Percentiles rank a stretch among this genome's conserved stretches.
Evolutionary conservation across 1,284 basidiomycete species (phyloP).

Genomic region (Tilletia setariae): DNA sequence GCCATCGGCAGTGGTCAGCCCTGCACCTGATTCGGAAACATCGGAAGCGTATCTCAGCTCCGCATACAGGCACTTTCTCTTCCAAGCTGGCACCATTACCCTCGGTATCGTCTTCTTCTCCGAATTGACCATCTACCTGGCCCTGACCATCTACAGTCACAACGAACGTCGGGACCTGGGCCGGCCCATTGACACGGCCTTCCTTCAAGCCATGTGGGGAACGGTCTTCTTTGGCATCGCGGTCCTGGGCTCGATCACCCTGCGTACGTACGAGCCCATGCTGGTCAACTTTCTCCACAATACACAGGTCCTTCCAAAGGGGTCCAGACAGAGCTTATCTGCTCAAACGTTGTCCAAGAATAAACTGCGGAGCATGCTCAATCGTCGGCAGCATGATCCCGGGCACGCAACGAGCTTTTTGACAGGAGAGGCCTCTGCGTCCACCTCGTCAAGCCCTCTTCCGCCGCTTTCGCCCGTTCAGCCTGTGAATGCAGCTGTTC

Average conservation of each 20-base stretch:
- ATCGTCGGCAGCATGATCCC: background rate
- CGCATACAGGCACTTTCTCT: slow-evolving; percentile 3
- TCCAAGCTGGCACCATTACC: slow-evolving; percentile 1
- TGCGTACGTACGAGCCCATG: slow-evolving; percentile 8
- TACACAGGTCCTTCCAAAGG: no score
- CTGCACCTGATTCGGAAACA: background rate
- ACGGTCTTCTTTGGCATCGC: background rate
- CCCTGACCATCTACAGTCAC: background rate
- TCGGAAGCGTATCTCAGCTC: background rate
- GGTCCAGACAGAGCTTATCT: background rate
- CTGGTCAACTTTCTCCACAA: slow-evolving; percentile 4
- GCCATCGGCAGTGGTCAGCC: background rate
- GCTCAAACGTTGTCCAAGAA: background rate
- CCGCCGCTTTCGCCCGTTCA: background rate
- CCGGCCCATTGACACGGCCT: background rate
- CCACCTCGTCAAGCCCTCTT: background rate
- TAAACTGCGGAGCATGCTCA: background rate
- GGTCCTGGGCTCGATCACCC: background rate
- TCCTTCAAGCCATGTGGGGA: slow-evolving; percentile 9
- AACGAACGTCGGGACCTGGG: background rate
- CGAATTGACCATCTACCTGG: slow-evolving; percentile 2
- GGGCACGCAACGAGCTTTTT: background rate
- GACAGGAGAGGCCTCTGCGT: background rate
- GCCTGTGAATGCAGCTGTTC: no score
- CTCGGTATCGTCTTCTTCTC: background rate